Evolutionary conservation across 192 early-diverging fungal species (phyloP), one percentile per base, ranked within the genome.

Genomic region (Geosiphon pyriformis): DNA sequence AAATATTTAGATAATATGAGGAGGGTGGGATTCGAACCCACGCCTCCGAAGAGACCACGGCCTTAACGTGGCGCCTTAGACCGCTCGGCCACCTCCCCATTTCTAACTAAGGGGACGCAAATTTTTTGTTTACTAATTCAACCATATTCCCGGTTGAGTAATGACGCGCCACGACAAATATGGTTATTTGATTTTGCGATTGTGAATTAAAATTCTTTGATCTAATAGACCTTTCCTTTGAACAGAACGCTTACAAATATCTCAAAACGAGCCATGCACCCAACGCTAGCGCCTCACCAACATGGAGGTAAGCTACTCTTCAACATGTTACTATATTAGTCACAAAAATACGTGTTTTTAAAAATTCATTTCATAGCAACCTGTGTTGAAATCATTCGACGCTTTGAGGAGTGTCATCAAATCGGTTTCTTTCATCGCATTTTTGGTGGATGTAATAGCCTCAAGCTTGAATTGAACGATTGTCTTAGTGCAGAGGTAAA

Each of bases 401-500:
- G 79, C n/a, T 68, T 84, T 20, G 80, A 84, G 22, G 63, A 78
- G 20, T 84, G 82, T 55, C 82, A 84, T 65, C 32, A 64, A 25
- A 70, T 75, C 27, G 75, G 75, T 26, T 68, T 81, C 49, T 76
- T 82, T 27, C 77, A 78, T 56, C 70, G 72, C 62, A 82, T 75
- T 63, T 71, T 82, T 69, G 82, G 82, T 32, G 32, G 65, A 15
- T 84, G 82, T 61, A 84, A 84, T 48, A 55, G 59, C 17, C 71
- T 81, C 32, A 84, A 84, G 53, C 32, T 54, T 48, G 70, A 74
- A 48, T 71, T 84, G 64, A 81, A 84, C 35, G 65, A 78, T 1
- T 84, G 82, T 68, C 65, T 84, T 32, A 75, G 75, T 34, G 65
- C 70, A 35, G 82, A 84, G 74, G 82, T 84, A 80, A 49, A 42